Conservation (phyloP, 1,284 basidiomycete genomes). For the Omphalotus olearius region DNA sequence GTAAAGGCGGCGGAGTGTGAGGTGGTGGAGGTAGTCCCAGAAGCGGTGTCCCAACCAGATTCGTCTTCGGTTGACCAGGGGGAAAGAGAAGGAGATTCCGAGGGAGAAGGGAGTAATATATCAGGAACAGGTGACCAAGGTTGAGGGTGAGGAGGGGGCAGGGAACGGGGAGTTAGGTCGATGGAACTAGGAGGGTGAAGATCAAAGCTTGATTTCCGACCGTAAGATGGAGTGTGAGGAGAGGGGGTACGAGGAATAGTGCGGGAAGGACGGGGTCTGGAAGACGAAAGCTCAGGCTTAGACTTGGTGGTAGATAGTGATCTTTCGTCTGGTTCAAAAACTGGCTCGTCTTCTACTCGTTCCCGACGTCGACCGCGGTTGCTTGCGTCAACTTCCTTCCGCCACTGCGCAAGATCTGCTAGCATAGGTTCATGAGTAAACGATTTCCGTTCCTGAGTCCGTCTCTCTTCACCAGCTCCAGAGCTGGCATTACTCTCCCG, state of each 20-base stretch:
- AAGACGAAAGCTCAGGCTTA: constrained; percentile 16
- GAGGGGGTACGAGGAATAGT: constrained; percentile 30
- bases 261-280: constrained; percentile 20
- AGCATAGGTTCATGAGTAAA: constrained; percentile 35
- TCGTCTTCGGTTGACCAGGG: constrained; percentile 76
- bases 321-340: constrained; percentile 24
- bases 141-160: constrained; percentile 8
- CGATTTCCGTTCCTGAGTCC: constrained; percentile 31
- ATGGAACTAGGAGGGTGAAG: not conserved
- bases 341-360: constrained; percentile 29
- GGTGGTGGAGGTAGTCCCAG: constrained; percentile 54
- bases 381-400: constrained; percentile 38
- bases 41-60: constrained; percentile 69
- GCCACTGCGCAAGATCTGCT: constrained; percentile 46
- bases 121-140: constrained; percentile 12
- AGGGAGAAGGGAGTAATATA: constrained; percentile 14
- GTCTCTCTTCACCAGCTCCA: constrained; percentile 30
- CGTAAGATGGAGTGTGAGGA: constrained; percentile 9
- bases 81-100: constrained; percentile 37
- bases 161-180: constrained; percentile 9
- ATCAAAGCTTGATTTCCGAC: not conserved
- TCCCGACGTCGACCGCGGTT: constrained; percentile 58
- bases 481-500: constrained; percentile 38
- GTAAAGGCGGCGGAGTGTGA: constrained; percentile 43
- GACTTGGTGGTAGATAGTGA: constrained; percentile 16